A percentile compares a stretch with the other conserved stretches of the same genome.
Conservation (phyloP, 2,329 filamentous ascomycete species). For the Acarospora socialis region DNA sequence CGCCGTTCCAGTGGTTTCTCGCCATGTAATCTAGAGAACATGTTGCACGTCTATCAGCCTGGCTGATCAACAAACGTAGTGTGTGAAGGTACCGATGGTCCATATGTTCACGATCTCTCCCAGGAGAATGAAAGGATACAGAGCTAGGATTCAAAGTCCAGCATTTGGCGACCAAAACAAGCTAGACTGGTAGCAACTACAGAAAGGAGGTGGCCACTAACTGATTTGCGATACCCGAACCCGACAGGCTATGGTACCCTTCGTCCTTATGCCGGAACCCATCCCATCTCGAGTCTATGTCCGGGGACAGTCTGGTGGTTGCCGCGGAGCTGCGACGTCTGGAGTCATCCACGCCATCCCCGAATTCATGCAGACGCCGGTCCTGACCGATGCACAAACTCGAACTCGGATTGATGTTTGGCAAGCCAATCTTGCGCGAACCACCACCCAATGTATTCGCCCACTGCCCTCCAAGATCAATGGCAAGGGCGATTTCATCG, state of each 20-base stretch:
- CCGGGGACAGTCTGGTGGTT: constrained; percentile 33
- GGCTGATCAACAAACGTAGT: too few species aligned
- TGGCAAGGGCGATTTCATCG: constrained; percentile 39
- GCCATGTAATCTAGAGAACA: constrained; percentile 11
- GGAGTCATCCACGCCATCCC: constrained; percentile 14
- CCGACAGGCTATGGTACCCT: constrained; percentile 23
- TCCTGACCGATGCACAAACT: constrained; percentile 30
- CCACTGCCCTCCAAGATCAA: constrained; percentile 50
- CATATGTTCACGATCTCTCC: too few species aligned
- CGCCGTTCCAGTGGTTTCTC: constrained; percentile 21
- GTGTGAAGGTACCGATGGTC: too few species aligned
- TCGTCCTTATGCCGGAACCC: constrained; percentile 19
- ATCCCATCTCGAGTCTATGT: constrained; percentile 23
- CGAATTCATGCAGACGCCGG: constrained; percentile 25
- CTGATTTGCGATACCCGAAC: constrained; percentile 16
- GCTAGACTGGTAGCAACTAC: too few species aligned
- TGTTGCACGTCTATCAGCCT: too few species aligned
- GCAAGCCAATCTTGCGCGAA: constrained; percentile 10
- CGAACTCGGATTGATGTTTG: constrained; percentile 35
- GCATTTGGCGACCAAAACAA: too few species aligned
- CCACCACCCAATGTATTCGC: constrained; percentile 32
- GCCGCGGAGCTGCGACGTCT: constrained; percentile 26
- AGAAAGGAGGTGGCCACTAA: too few species aligned
- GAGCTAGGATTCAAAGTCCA: constrained; percentile 2
- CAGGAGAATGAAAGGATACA: neutral